Percentiles rank a stretch among this genome's conserved stretches.
phyloP scores from a whole-genome alignment of 805 yeast genomes.

The Kodamaea kaohsiungensis region DNA sequence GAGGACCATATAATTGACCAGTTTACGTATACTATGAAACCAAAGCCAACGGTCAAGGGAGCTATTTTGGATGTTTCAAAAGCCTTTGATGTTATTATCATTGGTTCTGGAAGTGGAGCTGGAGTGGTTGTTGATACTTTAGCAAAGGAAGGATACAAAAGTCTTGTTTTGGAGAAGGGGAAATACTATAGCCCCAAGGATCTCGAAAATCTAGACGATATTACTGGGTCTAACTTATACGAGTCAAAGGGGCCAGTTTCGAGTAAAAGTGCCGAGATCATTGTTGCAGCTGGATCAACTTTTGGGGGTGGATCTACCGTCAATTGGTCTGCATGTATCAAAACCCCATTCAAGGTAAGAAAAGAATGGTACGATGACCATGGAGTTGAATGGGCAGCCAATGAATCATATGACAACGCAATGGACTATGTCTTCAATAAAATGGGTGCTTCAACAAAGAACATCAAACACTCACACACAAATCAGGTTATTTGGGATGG shows the following conservation, averaged over 20 bases:
- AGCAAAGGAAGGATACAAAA: conserved; percentile 41
- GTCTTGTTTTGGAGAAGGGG: conserved; percentile 54
- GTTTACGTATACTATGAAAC: conserved; percentile 31
- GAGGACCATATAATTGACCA: conserved; percentile 27
- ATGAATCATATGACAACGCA: conserved; percentile 43
- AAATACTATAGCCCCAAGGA: conserved; percentile 39
- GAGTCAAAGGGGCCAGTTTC: conserved; percentile 41
- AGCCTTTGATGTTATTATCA: conserved; percentile 45
- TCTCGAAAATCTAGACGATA: conserved; percentile 33
- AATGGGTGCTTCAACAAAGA: conserved; percentile 48
- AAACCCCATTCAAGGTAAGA: conserved; percentile 51
- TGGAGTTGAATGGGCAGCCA: conserved; percentile 49
- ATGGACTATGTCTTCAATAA: conserved; percentile 45
- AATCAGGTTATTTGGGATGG: conserved; percentile 47
- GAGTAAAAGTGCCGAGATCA: conserved; percentile 33
- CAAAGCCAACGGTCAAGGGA: conserved; percentile 28
- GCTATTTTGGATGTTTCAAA: conserved; percentile 33
- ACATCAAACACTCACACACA: conserved; percentile 44
- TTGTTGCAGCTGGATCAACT: conserved; percentile 51
- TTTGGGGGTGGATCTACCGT: conserved; percentile 61
- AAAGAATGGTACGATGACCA: conserved; percentile 50
- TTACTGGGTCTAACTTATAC: conserved; percentile 38
- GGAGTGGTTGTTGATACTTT: conserved; percentile 53
- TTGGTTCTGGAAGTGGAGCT: conserved; percentile 57
- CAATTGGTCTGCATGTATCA: conserved; percentile 57